Conservation (phyloP, 2,329 filamentous ascomycete species). For the Fusarium torulosum region DNA sequence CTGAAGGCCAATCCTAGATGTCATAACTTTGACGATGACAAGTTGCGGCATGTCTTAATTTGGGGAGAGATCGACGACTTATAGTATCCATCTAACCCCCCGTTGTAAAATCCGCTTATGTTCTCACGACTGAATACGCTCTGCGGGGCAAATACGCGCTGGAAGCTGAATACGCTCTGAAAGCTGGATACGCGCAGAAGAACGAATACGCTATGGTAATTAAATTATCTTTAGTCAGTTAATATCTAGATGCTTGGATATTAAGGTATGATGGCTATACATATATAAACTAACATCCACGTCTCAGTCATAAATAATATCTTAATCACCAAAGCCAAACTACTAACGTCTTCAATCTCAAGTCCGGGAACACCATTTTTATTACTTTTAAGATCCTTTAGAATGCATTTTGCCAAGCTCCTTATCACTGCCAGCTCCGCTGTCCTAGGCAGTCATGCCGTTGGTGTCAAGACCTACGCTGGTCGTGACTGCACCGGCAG, state of each 20-base stretch:
- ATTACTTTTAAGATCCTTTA: neutral
- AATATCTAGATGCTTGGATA: neutral
- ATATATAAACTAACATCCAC: neutral
- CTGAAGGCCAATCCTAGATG: too few relatives aligned
- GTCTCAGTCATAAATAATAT: neutral
- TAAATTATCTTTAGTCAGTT: neutral
- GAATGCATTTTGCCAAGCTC: neutral
- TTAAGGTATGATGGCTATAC: accelerated
- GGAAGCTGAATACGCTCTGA: neutral
- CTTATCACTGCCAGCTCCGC: neutral
- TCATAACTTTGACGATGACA: too few relatives aligned
- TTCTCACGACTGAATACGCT: neutral
- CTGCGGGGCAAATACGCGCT: too few relatives aligned
- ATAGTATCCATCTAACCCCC: too few relatives aligned
- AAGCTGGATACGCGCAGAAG: neutral
- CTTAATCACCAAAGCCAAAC: neutral
- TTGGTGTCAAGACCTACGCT: neutral
- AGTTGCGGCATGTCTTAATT: too few relatives aligned
- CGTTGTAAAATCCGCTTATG: too few relatives aligned
- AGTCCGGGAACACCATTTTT: neutral
- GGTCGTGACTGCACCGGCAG: neutral
- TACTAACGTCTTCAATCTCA: neutral
- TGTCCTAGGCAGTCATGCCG: neutral
- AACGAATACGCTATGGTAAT: neutral
- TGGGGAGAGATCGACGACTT: too few relatives aligned